Evolutionary conservation across 2,329 filamentous ascomycete genomes (phyloP).

Genomic region (Arthrobotrys megalospora): DNA sequence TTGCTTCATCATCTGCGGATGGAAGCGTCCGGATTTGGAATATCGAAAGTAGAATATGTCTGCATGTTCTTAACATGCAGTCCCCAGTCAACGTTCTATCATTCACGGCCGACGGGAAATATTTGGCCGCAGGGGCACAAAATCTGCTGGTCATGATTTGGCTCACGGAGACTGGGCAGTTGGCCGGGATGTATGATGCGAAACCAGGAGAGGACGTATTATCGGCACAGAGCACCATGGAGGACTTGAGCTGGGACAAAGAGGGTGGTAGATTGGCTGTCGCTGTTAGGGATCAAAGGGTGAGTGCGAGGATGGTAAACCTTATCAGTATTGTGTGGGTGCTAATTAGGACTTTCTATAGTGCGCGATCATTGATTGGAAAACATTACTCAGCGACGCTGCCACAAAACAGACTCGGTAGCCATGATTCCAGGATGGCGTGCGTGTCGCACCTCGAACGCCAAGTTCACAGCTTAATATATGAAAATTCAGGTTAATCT

Average conservation of each 20-base stretch:
- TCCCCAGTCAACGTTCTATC: slow-evolving; percentile 48
- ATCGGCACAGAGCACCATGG: slow-evolving; percentile 53
- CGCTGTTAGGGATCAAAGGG: slow-evolving; percentile 54
- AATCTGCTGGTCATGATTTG: slow-evolving; percentile 58
- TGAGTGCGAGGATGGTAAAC: background rate
- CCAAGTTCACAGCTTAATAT: background rate
- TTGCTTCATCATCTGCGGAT: slow-evolving; percentile 54
- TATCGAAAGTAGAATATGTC: slow-evolving; percentile 55
- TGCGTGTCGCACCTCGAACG: background rate
- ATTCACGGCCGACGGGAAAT: slow-evolving; percentile 56
- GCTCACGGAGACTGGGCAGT: slow-evolving; percentile 55
- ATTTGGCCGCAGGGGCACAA: slow-evolving; percentile 47
- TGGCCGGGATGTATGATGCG: slow-evolving; percentile 55
- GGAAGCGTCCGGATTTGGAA: slow-evolving; percentile 58
- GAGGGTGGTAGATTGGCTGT: slow-evolving; percentile 40
- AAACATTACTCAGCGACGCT: slow-evolving; percentile 48
- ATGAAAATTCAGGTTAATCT: background rate
- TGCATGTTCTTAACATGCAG: slow-evolving; percentile 58
- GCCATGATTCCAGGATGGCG: background rate
- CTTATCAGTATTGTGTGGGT: background rate
- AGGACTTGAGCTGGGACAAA: slow-evolving; percentile 58
- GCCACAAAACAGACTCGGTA: slow-evolving; percentile 50
- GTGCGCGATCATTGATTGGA: slow-evolving; percentile 58
- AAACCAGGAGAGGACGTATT: slow-evolving; percentile 45
- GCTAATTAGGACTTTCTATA: slow-evolving; percentile 4